phyloP scores from a whole-genome alignment of 768 basidiomycete genomes.

The Termitomyces sp. region DNA sequence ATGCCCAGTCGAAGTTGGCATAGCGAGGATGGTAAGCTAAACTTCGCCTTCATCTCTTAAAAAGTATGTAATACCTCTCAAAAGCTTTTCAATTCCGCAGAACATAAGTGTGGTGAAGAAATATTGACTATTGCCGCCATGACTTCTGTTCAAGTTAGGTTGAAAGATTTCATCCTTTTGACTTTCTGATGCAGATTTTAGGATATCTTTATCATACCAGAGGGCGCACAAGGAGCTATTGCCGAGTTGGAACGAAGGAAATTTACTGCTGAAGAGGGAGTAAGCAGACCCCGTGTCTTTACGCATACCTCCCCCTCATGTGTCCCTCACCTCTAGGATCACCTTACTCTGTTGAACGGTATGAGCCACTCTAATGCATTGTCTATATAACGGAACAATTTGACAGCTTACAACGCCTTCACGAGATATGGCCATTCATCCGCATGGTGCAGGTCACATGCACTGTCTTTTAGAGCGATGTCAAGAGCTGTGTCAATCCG shows the following conservation, averaged over 20 bases:
- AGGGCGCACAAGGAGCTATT: constrained; percentile 78
- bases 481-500: constrained; percentile 93
- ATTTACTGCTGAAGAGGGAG: constrained; percentile 98
- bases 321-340: constrained; percentile 55
- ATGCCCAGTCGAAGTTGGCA: constrained; percentile 87
- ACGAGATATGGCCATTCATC: constrained; percentile 76
- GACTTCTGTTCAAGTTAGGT: constrained; percentile 77
- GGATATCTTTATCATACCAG: constrained; percentile 89
- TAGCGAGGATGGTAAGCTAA: constrained; percentile 83
- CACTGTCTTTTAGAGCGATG: constrained; percentile 90
- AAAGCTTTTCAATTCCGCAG: constrained; percentile 82
- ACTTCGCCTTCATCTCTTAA: background rate
- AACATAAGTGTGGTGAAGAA: constrained; percentile 89
- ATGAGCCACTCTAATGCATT: constrained; percentile 7
- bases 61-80: background rate
- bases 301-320: constrained; percentile 7
- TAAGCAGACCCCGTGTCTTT: constrained; percentile 28
- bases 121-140: constrained; percentile 95
- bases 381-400: background rate
- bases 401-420: constrained; percentile 89
- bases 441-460: constrained; percentile 90
- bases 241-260: constrained; percentile 93
- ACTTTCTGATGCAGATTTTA: constrained; percentile 23
- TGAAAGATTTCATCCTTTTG: background rate
- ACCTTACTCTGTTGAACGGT: constrained; percentile 93